Evolutionary conservation across 768 basidiomycete genomes (phyloP), one percentile per base, ranked within the genome.

Genomic region (Suillus variegatus): DNA sequence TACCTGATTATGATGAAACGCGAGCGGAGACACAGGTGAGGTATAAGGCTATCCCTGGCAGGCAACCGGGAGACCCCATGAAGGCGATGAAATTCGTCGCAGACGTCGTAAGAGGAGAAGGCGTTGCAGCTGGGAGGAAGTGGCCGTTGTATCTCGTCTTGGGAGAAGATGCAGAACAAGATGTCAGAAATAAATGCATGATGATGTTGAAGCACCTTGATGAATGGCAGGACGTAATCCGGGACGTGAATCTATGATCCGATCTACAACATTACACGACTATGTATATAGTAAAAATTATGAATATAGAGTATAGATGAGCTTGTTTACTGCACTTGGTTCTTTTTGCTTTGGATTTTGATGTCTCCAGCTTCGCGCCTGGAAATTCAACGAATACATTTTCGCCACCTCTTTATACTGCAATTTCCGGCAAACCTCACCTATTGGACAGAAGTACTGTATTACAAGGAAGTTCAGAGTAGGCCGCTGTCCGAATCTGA

Each of bases 11-110:
- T 68, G 83, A 87, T 70, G 72, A 72, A 10, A 35, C 82, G 58
- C 82, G 86, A 44, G 70, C 72, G 28, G 66, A 67, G 16, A 76
- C 75, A 52, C 65, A 68, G 4, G 71, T 69, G 28, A 69, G 73
- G 12, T 85, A 81, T 63, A 66, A 60, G 9, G 67, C 75, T 2
- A 68, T 84, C 2, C 72, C 81, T 6, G 83, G 84, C 7, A 79
- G 75, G 20, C 82, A 86, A 69, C 78, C 74, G 22, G 87, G 88
- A 0, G 86, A 89, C 70, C 88, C 88, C 0, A 72, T 75, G 56
- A 88, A 87, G 71, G 89, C 85, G 0, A 86, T 86, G 80, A 79
- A 84, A 56, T 68, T 78, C 22, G 70, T 81, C 58, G 80, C 80
- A 43, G 80, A 82, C 61, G 77, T 78, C 47, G 72, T 84, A n/a